Percentiles rank a stretch among this genome's conserved stretches.
These are phyloP conservation scores for Ophiocordyceps sinensis DNA, from an alignment of 2,329 filamentous ascomycete genomes.

Conservation along the genomic window DNA sequence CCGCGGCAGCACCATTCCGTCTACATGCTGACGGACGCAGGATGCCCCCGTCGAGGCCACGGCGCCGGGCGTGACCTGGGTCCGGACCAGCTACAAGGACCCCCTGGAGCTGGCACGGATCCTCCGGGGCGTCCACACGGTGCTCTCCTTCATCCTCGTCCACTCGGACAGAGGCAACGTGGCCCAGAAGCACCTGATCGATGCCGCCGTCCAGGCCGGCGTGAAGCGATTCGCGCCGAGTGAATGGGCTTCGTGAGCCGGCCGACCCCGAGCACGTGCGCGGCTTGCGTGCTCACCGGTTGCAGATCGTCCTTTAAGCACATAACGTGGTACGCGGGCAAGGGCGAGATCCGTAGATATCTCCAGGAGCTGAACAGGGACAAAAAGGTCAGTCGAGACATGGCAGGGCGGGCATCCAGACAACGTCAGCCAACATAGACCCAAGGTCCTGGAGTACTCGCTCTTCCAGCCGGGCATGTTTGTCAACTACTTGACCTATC, in stretches of 20 bases:
- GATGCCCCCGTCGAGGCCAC: not conserved
- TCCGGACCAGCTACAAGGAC: slow-evolving; percentile 27
- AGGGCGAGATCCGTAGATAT: slow-evolving; percentile 33
- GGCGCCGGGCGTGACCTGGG: slow-evolving; percentile 12
- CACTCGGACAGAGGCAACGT: slow-evolving; percentile 16
- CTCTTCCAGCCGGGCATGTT: slow-evolving; percentile 40
- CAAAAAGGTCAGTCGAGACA: not conserved
- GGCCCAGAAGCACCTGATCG: slow-evolving; percentile 30
- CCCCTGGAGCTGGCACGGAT: slow-evolving; percentile 16
- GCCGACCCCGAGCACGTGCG: no score
- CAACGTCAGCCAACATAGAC: not conserved
- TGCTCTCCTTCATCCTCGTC: slow-evolving; percentile 34
- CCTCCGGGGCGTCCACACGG: slow-evolving; percentile 32
- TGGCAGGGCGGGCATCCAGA: not conserved
- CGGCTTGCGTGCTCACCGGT: not conserved
- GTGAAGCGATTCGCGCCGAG: slow-evolving; percentile 47
- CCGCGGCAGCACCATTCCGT: slow-evolving; percentile 11
- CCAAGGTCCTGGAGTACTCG: slow-evolving; percentile 36
- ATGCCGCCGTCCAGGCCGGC: slow-evolving; percentile 41
- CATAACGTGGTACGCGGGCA: slow-evolving; percentile 29
- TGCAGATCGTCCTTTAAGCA: not conserved
- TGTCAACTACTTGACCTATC: slow-evolving; percentile 36
- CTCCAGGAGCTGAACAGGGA: slow-evolving; percentile 17
- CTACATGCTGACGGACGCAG: not conserved
- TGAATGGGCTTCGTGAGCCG: slow-evolving; percentile 37